Evolutionary conservation across 352 stramenopile species (phyloP).

Genomic region (Phytophthora pini): DNA sequence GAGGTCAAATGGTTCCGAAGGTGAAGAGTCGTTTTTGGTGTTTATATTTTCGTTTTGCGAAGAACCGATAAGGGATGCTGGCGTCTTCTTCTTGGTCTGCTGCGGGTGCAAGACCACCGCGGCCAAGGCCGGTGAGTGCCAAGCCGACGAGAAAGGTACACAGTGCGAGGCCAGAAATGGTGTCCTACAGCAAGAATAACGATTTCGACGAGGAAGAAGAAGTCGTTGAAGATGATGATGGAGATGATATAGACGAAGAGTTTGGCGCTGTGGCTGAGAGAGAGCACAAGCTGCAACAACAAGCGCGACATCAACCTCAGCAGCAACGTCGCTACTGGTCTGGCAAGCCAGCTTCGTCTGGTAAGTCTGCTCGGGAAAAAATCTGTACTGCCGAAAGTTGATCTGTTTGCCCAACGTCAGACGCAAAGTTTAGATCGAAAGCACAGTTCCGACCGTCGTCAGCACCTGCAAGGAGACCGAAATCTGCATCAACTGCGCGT

Average conservation of each 20-base stretch:
- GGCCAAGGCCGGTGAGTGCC: slow-evolving; percentile 56
- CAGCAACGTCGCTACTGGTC: slow-evolving; percentile 26
- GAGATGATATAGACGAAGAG: slow-evolving; percentile 33
- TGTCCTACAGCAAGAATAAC: slow-evolving; percentile 27
- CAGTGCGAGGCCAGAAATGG: slow-evolving; percentile 21
- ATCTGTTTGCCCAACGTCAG: slow-evolving; percentile 3
- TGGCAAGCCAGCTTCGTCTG: slow-evolving; percentile 11
- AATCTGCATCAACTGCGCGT: slow-evolving; percentile 15
- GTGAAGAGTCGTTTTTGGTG: slow-evolving; percentile 21
- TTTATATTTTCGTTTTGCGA: slow-evolving; percentile 11
- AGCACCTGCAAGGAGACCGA: slow-evolving; percentile 51
- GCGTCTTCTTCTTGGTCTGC: slow-evolving; percentile 28
- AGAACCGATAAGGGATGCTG: slow-evolving; percentile 11
- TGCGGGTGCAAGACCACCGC: slow-evolving; percentile 18
- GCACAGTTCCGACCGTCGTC: slow-evolving; percentile 61
- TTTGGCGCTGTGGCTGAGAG: slow-evolving; percentile 47
- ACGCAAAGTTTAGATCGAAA: slow-evolving; percentile 19
- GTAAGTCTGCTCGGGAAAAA: slow-evolving; percentile 4
- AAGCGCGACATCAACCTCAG: slow-evolving; percentile 6
- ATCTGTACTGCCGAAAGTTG: background rate
- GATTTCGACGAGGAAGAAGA: slow-evolving; percentile 34
- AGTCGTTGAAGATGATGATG: slow-evolving; percentile 46
- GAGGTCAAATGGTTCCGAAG: slow-evolving; percentile 9
- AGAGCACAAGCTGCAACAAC: slow-evolving; percentile 22
- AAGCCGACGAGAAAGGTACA: slow-evolving; percentile 36